Evolutionary conservation across 176 grass and related monocot species (phyloP), one percentile per base, ranked within the genome.

Genomic region (Neostapfia colusana): DNA sequence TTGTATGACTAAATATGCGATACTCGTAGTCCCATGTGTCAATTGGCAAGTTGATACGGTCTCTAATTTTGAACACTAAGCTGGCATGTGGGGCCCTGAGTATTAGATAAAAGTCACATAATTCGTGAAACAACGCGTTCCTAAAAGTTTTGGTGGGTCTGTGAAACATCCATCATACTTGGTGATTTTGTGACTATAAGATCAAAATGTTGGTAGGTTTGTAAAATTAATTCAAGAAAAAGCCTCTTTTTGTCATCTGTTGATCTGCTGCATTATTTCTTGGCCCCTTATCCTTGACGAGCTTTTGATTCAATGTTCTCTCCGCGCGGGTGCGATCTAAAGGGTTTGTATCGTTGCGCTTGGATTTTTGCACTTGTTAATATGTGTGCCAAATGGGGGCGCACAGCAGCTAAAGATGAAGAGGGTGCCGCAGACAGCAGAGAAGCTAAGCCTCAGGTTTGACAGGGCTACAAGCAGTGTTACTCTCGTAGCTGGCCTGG

Each of bases 341-440:
- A 70, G 20, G 55, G 21, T 70, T 86, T 80, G 84, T 90, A 75
- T 80, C 59, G 75, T 75, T 80, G 70, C 63, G 46, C 23, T 80
- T 90, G 88, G 88, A 83, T 61, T 65, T 41, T 73, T 79, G 62
- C 65, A 43, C 54, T 80, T 83, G 70, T 88, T 88, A 88, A 85
- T 88, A 79, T 88, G 85, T 44, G 82, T 88, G 85, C 82, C 85
- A 88, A 72, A 88, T 65, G 86, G 86, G 45, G 86, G 76, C 76
- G 76, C 76, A 39, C 71, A 48, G 76, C 76, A 68, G 81, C 68
- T 87, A 85, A 85, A 82, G 78, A 73, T 87, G 50, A 67, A 70
- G 79, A 75, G 76, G 48, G 27, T 35, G 76, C 68, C 72, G 61
- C 83, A 83, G 74, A 28, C 75, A 68, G 81, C 66, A 72, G 64